Conservation (phyloP, 805 yeast species). For the Pichia deserticola region DNA sequence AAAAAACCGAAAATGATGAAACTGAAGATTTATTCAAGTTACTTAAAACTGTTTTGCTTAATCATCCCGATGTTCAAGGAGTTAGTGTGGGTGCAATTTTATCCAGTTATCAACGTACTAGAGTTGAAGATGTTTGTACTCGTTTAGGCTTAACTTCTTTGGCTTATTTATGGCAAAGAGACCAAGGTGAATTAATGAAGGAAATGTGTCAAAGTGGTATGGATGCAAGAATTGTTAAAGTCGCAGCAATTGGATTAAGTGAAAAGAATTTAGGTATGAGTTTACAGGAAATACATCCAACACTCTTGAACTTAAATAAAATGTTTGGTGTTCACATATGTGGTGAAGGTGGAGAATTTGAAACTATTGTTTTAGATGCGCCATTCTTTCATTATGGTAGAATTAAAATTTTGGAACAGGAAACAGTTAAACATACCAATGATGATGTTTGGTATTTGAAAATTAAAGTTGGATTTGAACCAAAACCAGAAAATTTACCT, state of each 20-base stretch:
- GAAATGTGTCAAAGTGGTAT: constrained; percentile 65
- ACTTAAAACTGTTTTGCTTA: constrained; percentile 36
- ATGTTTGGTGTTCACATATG: constrained; percentile 84
- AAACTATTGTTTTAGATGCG: constrained; percentile 84
- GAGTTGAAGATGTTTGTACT: constrained; percentile 87
- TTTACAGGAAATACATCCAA: constrained; percentile 54
- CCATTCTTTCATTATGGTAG: constrained; percentile 63
- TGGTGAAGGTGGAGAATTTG: constrained; percentile 99
- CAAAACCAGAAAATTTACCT: neutral
- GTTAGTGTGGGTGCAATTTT: constrained; percentile 95
- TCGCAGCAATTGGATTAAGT: constrained; percentile 83
- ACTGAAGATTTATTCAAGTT: constrained; percentile 72
- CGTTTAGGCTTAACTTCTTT: constrained; percentile 62
- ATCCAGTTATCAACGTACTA: constrained; percentile 88
- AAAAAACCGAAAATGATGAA: constrained; percentile 65
- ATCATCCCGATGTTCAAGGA: constrained; percentile 69
- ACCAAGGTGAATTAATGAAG: constrained; percentile 69
- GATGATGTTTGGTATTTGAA: constrained; percentile 69
- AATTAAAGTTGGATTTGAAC: constrained; percentile 43
- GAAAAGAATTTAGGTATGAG: constrained; percentile 60
- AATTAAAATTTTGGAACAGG: constrained; percentile 34
- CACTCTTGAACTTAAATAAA: constrained; percentile 46
- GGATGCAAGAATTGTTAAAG: constrained; percentile 85
- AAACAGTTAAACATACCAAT: constrained; percentile 39
- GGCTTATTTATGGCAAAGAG: constrained; percentile 85